Evolutionary conservation across 495 filamentous ascomycete genomes (phyloP).

Genomic region (Staphylotrichum tortipilum): DNA sequence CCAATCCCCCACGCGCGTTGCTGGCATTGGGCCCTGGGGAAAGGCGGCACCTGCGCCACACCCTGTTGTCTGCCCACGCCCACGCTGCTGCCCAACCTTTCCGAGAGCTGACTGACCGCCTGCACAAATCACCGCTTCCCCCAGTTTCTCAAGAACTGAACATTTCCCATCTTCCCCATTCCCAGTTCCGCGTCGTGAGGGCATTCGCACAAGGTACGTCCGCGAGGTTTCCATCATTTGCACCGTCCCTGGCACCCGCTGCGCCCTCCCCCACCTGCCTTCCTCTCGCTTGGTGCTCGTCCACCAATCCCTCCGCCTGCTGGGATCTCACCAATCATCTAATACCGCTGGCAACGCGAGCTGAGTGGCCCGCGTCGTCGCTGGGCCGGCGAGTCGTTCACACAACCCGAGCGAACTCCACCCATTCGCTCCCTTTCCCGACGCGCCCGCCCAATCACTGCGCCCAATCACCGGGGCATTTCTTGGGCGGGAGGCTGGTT

Average conservation of each 20-base stretch:
- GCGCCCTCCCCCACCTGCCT: background rate
- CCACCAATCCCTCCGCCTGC: constrained; percentile 18
- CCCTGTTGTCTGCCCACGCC: constrained; percentile 13
- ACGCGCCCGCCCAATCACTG: constrained; percentile 26
- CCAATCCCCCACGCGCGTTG: constrained; percentile 10
- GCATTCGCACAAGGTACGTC: constrained; percentile 13
- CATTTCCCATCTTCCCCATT: constrained; percentile 4
- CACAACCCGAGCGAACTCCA: constrained; percentile 25
- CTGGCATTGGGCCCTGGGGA: constrained; percentile 1
- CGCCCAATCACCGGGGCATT: constrained; percentile 25
- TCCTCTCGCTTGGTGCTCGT: background rate
- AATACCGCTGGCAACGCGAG: constrained; percentile 26
- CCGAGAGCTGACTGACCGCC: constrained; percentile 26
- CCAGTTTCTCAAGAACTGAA: background rate
- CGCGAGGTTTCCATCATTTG: background rate
- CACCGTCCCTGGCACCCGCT: constrained; percentile 2
- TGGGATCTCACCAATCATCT: constrained; percentile 33
- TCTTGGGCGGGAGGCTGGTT: constrained; percentile 11
- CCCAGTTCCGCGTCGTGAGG: constrained; percentile 5
- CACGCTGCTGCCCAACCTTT: constrained; percentile 31
- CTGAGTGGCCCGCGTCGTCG: constrained; percentile 28
- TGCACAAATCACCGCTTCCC: constrained; percentile 22
- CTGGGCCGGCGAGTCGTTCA: constrained; percentile 25
- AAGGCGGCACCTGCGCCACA: constrained; percentile 14
- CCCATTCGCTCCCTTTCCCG: constrained; percentile 23